These are phyloP conservation scores for Vitis hybrid DNA, from an alignment of 177 flowering plant species.

Conservation along the genomic window DNA sequence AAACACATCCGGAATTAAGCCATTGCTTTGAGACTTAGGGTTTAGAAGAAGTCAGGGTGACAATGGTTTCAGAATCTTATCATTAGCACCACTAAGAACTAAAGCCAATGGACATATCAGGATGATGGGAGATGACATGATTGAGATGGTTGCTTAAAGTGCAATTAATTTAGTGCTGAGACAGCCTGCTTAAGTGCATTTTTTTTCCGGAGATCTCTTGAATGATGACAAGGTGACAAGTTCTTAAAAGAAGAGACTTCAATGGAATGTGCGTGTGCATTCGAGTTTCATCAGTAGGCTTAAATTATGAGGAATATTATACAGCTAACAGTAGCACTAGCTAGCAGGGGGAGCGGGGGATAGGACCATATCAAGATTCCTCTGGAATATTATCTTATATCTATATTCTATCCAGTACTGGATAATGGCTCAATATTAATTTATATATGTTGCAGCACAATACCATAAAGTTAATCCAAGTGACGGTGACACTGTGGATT, in stretches of 20 bases:
- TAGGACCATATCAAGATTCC: no score
- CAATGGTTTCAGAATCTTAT: no score
- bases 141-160: neutral
- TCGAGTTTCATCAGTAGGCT: neutral
- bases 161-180: slow-evolving; percentile 5
- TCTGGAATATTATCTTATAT: no score
- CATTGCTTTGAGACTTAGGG: no score
- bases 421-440: no score
- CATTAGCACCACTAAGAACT: neutral
- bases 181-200: neutral
- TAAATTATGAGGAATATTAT: neutral
- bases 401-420: no score
- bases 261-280: neutral
- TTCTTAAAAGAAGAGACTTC: neutral
- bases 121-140: neutral
- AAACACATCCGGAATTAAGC: no score
- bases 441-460: no score
- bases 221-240: slow-evolving; percentile 1
- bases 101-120: neutral
- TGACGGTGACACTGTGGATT: no score
- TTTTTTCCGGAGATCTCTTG: neutral
- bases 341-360: no score
- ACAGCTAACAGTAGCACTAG: neutral
- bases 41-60: no score
- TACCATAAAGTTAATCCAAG: no score